These are phyloP conservation scores for Teratosphaeria nubilosa DNA, from an alignment of 2,329 filamentous ascomycete genomes.

Conservation along the genomic window DNA sequence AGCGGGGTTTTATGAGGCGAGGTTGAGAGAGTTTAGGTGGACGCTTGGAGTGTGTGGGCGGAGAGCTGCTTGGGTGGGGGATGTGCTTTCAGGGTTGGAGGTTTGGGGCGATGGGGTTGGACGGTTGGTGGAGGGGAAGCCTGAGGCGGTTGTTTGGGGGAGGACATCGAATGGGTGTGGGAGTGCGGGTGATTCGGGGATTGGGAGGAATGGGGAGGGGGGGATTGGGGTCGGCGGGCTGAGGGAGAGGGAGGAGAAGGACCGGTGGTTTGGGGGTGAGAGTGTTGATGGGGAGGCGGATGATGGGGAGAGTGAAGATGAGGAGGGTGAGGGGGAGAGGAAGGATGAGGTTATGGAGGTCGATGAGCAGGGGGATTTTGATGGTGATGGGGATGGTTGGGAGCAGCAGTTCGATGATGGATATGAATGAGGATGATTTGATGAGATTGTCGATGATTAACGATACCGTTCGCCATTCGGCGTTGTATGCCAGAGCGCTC, in stretches of 20 bases:
- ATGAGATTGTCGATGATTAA: background rate
- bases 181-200: background rate
- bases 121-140: conserved; percentile 35
- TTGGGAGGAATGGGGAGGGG: background rate
- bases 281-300: background rate
- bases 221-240: background rate
- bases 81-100: conserved; percentile 36
- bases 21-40: conserved; percentile 86
- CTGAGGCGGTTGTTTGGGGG: conserved; percentile 7
- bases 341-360: background rate
- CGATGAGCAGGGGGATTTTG: background rate
- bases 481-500: background rate
- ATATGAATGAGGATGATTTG: background rate
- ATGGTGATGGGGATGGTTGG: background rate
- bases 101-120: conserved; percentile 33
- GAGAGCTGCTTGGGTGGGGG: conserved; percentile 44
- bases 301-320: background rate
- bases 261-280: background rate
- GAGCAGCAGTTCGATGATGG: background rate
- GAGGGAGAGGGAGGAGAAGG: background rate
- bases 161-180: background rate
- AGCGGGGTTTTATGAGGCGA: conserved; percentile 79
- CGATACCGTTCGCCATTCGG: background rate
- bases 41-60: conserved; percentile 79
- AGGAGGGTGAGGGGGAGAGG: background rate